Base-by-base conservation (phyloP, 2,329 filamentous ascomycete genomes). In the Arthrocladium fulminans region DNA sequence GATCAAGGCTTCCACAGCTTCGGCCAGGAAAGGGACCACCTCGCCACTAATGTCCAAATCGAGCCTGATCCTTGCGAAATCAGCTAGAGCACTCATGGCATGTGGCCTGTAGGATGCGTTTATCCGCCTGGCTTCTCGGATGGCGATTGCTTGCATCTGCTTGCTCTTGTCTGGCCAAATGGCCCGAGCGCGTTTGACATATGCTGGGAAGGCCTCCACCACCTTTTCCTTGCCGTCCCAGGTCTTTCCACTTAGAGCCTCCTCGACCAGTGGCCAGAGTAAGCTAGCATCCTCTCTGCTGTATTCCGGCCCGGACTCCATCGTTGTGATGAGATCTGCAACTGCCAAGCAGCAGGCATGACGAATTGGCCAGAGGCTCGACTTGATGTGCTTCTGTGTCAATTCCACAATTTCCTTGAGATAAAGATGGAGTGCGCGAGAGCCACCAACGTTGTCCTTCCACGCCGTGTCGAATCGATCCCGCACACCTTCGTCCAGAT, bases 171-270 rank as follows among this genome's bases (percentile, higher is more conserved):
- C 81, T 32, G 64, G 59, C 70, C 76, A 80, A 24, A 86, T 69
- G 6, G 65, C 65, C 54, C 74, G 75, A 0, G 77, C 78, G 53
- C 81, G 79, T 59, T 79, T 75, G 0, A 85, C 80, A 58, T 97
- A 92, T 50, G 80, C 77, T 3, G 88, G 83, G 64, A 92, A 88
- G 4, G 86, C 83, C 37, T 81, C 75, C 2, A 97, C 73, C 25
- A 98, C 78, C 56, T 80, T 81, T 66, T 96, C 88, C 63, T 98
- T 98, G 19, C 88, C 88, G 0, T 84, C 77, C 74, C 95, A 98
- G 0, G 89, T 95, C 73, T 96, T 97, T 10, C 94, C 80, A 2
- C 80, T 78, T 34, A 97, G 68, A 1, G 86, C 81, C 60, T 84
- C 87, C 54, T 96, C 87, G 41, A 95, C 73, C 1, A 83, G 77